Evolutionary conservation across 108 stramenopile species (phyloP).

Genomic region (Heterococcus sp.): DNA sequence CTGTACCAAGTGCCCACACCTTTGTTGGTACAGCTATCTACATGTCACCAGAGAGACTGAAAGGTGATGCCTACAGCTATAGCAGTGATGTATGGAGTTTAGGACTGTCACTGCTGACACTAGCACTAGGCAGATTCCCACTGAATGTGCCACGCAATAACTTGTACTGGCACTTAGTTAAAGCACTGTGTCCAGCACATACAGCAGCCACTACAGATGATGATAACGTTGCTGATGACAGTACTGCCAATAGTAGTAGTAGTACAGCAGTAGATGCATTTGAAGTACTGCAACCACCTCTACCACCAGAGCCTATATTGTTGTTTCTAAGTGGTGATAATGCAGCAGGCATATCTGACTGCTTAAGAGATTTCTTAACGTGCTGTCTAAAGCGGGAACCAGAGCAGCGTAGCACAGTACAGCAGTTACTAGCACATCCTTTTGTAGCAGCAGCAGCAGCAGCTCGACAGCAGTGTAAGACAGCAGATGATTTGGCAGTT

Average conservation of each 20-base stretch:
- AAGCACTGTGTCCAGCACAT: conserved; percentile 40
- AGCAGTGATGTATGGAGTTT: not conserved
- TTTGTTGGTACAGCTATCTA: not conserved
- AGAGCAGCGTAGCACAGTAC: too few relatives aligned
- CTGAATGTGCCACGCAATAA: conserved; percentile 40
- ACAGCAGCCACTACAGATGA: conserved; percentile 2
- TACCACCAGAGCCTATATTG: too few relatives aligned
- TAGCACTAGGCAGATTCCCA: conserved; percentile 69
- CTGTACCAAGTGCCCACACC: not conserved
- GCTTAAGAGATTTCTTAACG: too few relatives aligned
- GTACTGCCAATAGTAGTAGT: not conserved
- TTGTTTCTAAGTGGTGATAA: not conserved
- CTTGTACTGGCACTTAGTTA: conserved; percentile 51
- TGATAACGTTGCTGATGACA: not conserved
- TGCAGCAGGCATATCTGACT: too few relatives aligned
- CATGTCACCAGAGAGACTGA: not conserved
- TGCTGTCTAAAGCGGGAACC: too few relatives aligned
- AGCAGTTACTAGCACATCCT: too few relatives aligned
- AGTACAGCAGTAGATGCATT: too few relatives aligned
- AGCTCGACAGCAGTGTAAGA: too few relatives aligned
- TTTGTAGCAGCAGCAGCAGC: too few relatives aligned
- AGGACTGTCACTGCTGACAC: not conserved
- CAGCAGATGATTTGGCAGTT: conserved; percentile 1
- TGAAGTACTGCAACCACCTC: too few relatives aligned
- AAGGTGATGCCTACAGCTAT: not conserved